Conservation (phyloP, 441 rosid genomes). For the Capsella rubella region DNA sequence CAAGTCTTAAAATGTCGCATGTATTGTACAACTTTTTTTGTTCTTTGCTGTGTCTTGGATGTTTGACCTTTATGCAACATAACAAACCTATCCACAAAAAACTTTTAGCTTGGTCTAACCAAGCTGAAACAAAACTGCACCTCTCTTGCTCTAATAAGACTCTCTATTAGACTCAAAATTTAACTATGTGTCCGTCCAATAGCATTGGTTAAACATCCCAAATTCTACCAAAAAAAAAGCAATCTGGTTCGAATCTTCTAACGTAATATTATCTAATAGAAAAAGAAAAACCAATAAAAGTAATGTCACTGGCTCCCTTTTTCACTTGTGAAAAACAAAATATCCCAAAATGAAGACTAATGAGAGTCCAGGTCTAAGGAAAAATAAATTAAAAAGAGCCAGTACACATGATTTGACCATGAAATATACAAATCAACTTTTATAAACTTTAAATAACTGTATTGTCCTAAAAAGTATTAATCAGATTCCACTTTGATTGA, state of each 20-base stretch:
- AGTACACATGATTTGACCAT: conserved; percentile 43
- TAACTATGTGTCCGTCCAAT: neutral
- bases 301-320: neutral
- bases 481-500: conserved; percentile 32
- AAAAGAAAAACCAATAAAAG: neutral
- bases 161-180: neutral
- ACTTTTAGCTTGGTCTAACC: neutral
- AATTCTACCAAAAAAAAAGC: neutral
- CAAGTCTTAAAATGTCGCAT: neutral
- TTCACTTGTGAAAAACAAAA: neutral
- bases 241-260: neutral
- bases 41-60: too few relatives aligned
- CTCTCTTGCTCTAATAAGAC: neutral
- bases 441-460: neutral
- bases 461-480: conserved; percentile 3
- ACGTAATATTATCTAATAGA: neutral
- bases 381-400: neutral
- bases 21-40: too few relatives aligned
- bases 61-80: neutral
- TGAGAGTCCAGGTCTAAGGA: conserved; percentile 11
- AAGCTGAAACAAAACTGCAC: neutral
- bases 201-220: conserved; percentile 7
- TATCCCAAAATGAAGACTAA: conserved; percentile 26
- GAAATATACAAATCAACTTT: conserved; percentile 6
- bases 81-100: neutral